Base-by-base conservation (phyloP, 768 basidiomycete genomes). In the Myochromella boudieri region DNA sequence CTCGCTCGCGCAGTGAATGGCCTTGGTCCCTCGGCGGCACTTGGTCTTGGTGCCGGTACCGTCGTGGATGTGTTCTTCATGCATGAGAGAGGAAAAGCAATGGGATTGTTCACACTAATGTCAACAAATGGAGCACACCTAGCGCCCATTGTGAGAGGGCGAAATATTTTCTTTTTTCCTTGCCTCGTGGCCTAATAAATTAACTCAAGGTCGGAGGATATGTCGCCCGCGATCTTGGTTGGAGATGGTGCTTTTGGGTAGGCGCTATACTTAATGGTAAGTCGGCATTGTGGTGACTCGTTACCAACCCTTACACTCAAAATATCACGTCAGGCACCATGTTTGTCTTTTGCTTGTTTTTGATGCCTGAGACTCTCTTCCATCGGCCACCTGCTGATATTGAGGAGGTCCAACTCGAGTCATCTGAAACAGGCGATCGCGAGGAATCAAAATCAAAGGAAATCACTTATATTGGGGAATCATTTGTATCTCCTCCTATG, bases 181-280 rank as follows among this genome's bases (percentile, higher is more conserved):
- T 3, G 3, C 31, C 6, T 10, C 17, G 18, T 5, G 12, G 15
- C 6, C 39, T 12, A 6, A 33, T 21, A 14, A 9, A 22, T 27
- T 3, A 18, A 25, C 29, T 31, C 37, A 36, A 68, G 67, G 59
- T 66, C 18, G 67, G 67, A 24, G 70, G 70, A 18, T 68, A 69
- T 55, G 62, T 71, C n/a, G 68, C 69, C 3, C 55, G 65, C 40
- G 58, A 58, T 41, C 55, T 58, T 18, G 68, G 68, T n/a, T 68
- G 70, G 68, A 58, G 70, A 33, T 73, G 72, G 74, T 72, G 70
- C 45, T 74, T 74, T 46, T 74, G 68, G 62, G 57, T 68, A 11
- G 65, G 69, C 21, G 64, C 68, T n/a, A 73, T 74, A n/a, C 49
- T 72, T n/a, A 68, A 72, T 50, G 68, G 63, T 52, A 39, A 48